phyloP scores from a whole-genome alignment of 1,284 basidiomycete species.

The Marasmius oreades region DNA sequence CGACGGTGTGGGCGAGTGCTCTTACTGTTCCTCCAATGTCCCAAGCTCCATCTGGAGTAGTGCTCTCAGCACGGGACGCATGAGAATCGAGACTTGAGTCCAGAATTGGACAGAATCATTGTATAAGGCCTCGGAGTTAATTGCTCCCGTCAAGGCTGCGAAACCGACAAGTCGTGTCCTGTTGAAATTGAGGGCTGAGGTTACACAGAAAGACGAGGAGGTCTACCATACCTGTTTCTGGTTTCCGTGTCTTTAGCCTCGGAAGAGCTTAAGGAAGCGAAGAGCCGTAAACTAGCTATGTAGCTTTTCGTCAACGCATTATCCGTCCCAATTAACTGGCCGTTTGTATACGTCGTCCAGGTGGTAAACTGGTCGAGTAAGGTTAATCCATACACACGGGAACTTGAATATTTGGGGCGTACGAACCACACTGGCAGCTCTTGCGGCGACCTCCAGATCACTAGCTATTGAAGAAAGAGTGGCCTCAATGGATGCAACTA shows the following conservation, averaged over 20 bases:
- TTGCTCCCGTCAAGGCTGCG: constrained; percentile 76
- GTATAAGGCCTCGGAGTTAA: constrained; percentile 85
- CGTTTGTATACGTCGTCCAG: constrained; percentile 91
- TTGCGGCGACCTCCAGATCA: constrained; percentile 84
- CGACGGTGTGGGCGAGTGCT: neutral
- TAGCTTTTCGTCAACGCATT: constrained; percentile 70
- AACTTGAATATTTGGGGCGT: neutral
- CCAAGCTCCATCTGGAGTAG: constrained; percentile 62
- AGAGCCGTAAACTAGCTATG: constrained; percentile 62
- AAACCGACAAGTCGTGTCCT: constrained; percentile 87
- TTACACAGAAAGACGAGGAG: neutral
- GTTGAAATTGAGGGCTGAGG: constrained; percentile 9
- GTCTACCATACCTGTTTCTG: constrained; percentile 54
- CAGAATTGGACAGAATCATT: constrained; percentile 74
- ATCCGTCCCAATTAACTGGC: constrained; percentile 77
- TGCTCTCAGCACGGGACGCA: constrained; percentile 73
- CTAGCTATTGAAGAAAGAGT: constrained; percentile 61
- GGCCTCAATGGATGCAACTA: constrained; percentile 72
- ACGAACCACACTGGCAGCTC: constrained; percentile 80
- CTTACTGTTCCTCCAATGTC: constrained; percentile 69
- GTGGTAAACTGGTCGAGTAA: constrained; percentile 67
- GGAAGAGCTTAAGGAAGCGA: constrained; percentile 59
- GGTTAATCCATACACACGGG: neutral
- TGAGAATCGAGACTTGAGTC: constrained; percentile 67
- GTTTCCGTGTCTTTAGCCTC: constrained; percentile 56